Evolutionary conservation across 1,139 yeast species (phyloP).

Genomic region (Zygoascus hellenicus): DNA sequence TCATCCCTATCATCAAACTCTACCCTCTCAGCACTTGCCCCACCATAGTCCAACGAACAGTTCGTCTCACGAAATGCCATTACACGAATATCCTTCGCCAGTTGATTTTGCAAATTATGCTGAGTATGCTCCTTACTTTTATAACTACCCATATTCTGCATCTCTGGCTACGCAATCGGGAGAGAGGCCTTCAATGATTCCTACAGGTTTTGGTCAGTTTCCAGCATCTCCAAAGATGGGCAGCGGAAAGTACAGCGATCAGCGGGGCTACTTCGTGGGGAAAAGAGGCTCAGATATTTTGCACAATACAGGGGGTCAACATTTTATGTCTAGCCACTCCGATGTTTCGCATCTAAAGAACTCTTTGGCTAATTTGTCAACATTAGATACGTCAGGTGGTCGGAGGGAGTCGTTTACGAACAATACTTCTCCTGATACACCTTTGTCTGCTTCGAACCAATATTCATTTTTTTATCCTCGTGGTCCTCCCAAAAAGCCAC

Average conservation of each 20-base stretch:
- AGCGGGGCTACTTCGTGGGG: too few species aligned
- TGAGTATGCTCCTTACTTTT: constrained; percentile 14
- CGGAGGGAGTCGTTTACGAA: too few species aligned
- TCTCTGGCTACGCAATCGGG: background rate
- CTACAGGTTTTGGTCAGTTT: too few species aligned
- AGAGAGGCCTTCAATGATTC: too few species aligned
- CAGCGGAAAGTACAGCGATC: too few species aligned
- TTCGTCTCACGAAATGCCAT: background rate
- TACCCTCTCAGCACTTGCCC: background rate
- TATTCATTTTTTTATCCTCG: constrained; percentile 18
- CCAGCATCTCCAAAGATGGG: too few species aligned
- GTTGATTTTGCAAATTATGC: constrained; percentile 12
- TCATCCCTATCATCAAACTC: background rate
- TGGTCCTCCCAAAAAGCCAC: constrained; percentile 34
- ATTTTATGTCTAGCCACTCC: too few species aligned
- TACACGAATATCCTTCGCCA: background rate
- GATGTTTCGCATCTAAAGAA: too few species aligned
- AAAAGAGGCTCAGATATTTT: too few species aligned
- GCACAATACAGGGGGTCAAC: too few species aligned
- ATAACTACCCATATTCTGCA: constrained; percentile 8
- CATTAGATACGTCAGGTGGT: background rate
- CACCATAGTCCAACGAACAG: background rate
- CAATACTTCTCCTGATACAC: background rate
- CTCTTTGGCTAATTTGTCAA: background rate
- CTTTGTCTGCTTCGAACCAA: background rate